Conservation (phyloP, 257 asterid species). For the Solanum piurae region DNA sequence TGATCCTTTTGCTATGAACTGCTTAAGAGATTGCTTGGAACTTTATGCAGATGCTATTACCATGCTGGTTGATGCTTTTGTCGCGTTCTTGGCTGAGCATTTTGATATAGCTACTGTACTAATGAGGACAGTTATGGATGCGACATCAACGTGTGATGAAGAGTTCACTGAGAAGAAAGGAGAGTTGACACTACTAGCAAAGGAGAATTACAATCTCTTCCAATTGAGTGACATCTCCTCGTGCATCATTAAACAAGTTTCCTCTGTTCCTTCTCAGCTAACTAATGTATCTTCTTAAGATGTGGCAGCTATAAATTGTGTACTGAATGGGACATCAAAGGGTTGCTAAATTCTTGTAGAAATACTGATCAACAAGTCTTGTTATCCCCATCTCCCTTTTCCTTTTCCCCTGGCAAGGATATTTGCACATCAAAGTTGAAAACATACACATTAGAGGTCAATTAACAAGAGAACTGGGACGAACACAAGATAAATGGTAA, state of each 20-base stretch:
- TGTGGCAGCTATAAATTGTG: neutral
- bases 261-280: neutral
- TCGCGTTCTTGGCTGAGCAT: neutral
- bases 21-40: constrained; percentile 18
- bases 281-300: neutral
- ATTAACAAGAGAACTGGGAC: neutral
- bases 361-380: neutral
- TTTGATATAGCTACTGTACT: constrained; percentile 6
- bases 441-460: neutral
- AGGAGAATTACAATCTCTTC: constrained; percentile 13
- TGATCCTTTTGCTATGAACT: constrained; percentile 1
- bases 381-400: neutral
- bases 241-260: constrained; percentile 10
- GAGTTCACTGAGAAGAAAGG: constrained; percentile 13
- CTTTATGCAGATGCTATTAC: constrained; percentile 4
- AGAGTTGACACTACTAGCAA: neutral
- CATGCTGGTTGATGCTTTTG: constrained; percentile 2
- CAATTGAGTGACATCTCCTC: constrained; percentile 5
- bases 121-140: constrained; percentile 12
- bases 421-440: neutral
- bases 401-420: neutral
- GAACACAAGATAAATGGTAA: neutral
- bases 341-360: neutral
- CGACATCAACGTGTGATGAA: constrained; percentile 5
- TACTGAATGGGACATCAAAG: neutral